These are phyloP conservation scores for Fraxinus dipetala DNA, from an alignment of 305 asterid genomes.

Conservation along the genomic window DNA sequence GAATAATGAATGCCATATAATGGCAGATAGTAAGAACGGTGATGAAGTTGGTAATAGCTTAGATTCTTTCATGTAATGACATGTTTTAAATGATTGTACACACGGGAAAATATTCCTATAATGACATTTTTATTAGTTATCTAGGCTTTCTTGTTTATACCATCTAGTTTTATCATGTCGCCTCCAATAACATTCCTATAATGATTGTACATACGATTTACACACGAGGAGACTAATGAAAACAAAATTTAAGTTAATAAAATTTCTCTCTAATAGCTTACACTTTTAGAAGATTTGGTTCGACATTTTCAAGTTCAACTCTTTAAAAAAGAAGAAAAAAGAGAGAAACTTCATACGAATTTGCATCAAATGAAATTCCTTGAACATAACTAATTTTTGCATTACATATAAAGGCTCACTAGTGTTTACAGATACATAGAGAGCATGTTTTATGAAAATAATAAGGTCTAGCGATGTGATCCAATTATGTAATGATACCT, in stretches of 20 bases:
- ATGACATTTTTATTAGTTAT: neutral
- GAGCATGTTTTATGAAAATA: neutral
- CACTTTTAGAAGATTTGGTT: neutral
- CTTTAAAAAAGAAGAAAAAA: neutral
- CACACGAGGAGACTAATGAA: neutral
- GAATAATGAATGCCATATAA: neutral
- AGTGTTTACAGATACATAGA: neutral
- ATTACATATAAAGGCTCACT: neutral
- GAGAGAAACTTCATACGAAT: neutral
- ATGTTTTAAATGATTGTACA: too few relatives aligned
- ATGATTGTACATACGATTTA: too few relatives aligned
- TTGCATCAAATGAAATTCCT: neutral
- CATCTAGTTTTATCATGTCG: neutral
- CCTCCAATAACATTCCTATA: too few relatives aligned
- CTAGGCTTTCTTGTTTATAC: neutral
- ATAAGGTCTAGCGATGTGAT: neutral
- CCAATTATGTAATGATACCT: neutral
- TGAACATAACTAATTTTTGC: neutral
- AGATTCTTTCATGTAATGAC: neutral
- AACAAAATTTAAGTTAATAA: too few relatives aligned
- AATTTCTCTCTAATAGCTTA: neutral
- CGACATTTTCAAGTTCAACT: neutral
- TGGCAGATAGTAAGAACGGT: neutral
- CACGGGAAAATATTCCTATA: neutral
- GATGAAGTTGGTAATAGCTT: neutral